Evolutionary conservation across 768 basidiomycete genomes (phyloP).

Genomic region (Infundibulicybe gibba): DNA sequence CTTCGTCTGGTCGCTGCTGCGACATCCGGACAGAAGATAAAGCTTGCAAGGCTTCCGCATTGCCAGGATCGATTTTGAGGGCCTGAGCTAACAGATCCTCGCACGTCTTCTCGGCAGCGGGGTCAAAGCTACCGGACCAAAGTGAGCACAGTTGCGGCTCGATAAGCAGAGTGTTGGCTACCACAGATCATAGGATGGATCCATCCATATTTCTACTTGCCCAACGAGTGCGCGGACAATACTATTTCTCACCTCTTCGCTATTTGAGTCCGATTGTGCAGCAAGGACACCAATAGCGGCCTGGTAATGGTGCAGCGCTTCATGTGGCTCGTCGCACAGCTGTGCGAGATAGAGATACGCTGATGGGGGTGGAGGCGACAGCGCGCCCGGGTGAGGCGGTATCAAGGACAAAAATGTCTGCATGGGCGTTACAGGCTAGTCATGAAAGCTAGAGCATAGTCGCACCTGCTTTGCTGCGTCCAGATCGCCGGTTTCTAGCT

Average conservation of each 20-base stretch:
- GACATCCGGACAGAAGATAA: slow-evolving; percentile 88
- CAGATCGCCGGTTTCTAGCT: slow-evolving; percentile 77
- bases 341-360: slow-evolving; percentile 91
- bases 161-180: slow-evolving; percentile 25
- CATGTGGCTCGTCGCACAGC: slow-evolving; percentile 70
- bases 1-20: slow-evolving; percentile 81
- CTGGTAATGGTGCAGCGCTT: slow-evolving; percentile 73
- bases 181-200: slow-evolving; percentile 86
- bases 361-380: slow-evolving; percentile 65
- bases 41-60: slow-evolving; percentile 75
- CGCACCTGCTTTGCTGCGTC: slow-evolving; percentile 67
- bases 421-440: slow-evolving; percentile 1
- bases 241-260: slow-evolving; percentile 63
- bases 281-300: slow-evolving; percentile 72
- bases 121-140: slow-evolving; percentile 58
- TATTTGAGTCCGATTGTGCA: slow-evolving; percentile 40
- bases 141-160: not conserved
- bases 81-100: slow-evolving; percentile 75
- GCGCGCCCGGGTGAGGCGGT: slow-evolving; percentile 58
- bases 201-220: slow-evolving; percentile 97
- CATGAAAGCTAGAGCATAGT: not conserved
- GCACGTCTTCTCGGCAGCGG: slow-evolving; percentile 77
- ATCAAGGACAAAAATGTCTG: slow-evolving; percentile 63
- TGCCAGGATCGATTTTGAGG: slow-evolving; percentile 66
- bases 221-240: slow-evolving; percentile 79